Evolutionary conservation across 768 basidiomycete species (phyloP), one percentile per base, ranked within the genome.

Genomic region (Mycena alexandri): DNA sequence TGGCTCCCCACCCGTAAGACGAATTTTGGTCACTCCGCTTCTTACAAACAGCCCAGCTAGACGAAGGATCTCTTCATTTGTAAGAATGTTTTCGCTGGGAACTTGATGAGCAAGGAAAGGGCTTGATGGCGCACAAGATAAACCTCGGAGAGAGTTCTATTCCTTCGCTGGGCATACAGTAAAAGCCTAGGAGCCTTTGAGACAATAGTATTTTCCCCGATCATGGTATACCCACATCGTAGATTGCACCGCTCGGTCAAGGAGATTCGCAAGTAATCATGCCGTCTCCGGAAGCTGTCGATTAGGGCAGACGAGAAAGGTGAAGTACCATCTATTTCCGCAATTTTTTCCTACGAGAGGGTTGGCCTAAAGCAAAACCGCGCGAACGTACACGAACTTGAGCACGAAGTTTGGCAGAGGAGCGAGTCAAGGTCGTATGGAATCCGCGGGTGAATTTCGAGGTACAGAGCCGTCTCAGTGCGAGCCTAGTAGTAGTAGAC

Each of bases 261-360:
- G 2, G 92, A 93, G 58, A 96, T 94, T 36, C 94, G 88, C n/a
- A 96, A 85, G 77, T 96, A 96, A 75, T 93, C 89, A 76, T 96
- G 95, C 61, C 81, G 83, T 22, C 93, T 84, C 34, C 81, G 76
- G 75, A 89, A 93, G 4, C 86, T 82, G 73, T 94, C 93, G n/a
- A 89, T 59, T 9, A 70, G 64, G 13, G 50, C 50, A 24, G 63
- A 51, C 76, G 8, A 94, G 79, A 55, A 81, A 5, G 84, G 83
- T 11, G 88, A 86, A 58, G 88, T 78, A 14, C 82, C 74, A 66
- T 93, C 90, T 41, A 90, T 79, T 42, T 80, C 75, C 3, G 85
- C 81, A 57, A 93, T 89, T 72, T 79, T 88, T 65, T 83, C 82
- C 91, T 93, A 57, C 4, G 42, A 19, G 60, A 44, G 46, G n/a